Evolutionary conservation across 1,284 basidiomycete genomes (phyloP).

Genomic region (Neolentinus lepideus): DNA sequence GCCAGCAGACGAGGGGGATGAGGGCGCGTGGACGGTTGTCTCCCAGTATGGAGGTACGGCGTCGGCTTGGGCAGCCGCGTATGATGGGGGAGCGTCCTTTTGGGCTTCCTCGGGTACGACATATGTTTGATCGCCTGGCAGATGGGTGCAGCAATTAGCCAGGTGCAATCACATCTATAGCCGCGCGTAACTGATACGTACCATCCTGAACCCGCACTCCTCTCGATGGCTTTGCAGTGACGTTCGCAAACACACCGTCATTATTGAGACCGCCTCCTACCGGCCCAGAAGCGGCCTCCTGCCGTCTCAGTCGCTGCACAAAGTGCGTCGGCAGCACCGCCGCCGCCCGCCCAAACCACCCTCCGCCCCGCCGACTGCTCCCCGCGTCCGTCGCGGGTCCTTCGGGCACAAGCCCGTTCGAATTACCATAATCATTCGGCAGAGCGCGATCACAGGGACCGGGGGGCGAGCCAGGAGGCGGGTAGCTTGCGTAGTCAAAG

Average conservation of each 20-base stretch:
- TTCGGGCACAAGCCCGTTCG: slow-evolving; percentile 71
- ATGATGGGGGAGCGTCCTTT: slow-evolving; percentile 82
- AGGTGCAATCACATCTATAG: not conserved
- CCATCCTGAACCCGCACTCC: slow-evolving; percentile 58
- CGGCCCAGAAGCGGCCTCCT: slow-evolving; percentile 35
- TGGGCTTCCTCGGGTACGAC: slow-evolving; percentile 75
- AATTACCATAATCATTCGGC: slow-evolving; percentile 71
- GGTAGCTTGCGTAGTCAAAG: slow-evolving; percentile 63
- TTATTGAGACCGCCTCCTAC: slow-evolving; percentile 76
- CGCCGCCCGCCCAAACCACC: slow-evolving; percentile 53
- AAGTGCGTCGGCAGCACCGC: slow-evolving; percentile 48
- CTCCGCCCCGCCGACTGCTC: slow-evolving; percentile 26
- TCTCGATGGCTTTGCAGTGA: slow-evolving; percentile 82
- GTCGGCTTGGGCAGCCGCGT: slow-evolving; percentile 88
- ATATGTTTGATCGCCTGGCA: slow-evolving; percentile 61
- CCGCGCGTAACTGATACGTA: slow-evolving; percentile 20
- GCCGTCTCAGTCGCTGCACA: slow-evolving; percentile 40
- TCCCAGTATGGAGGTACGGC: slow-evolving; percentile 98
- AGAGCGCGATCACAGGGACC: slow-evolving; percentile 52
- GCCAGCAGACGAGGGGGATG: slow-evolving; percentile 39
- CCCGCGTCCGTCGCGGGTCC: slow-evolving; percentile 29
- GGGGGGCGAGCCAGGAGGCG: slow-evolving; percentile 84
- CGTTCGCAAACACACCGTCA: slow-evolving; percentile 95
- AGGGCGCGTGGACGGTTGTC: slow-evolving; percentile 86
- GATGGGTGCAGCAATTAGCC: not conserved